phyloP scores from a whole-genome alignment of 257 asterid genomes.

The Solanum gandarillasii region DNA sequence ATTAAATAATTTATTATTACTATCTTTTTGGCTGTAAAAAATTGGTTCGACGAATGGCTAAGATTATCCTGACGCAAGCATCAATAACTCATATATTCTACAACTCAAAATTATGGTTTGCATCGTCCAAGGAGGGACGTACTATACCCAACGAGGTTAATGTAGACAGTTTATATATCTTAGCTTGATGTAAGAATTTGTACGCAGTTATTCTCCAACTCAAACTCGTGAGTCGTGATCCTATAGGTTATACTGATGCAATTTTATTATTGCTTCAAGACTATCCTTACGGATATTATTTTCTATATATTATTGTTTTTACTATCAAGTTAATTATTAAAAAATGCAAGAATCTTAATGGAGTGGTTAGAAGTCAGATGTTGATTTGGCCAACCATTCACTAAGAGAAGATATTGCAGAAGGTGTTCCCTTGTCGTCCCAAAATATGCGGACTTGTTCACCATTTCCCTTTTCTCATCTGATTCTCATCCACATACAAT shows the following conservation, averaged over 20 bases:
- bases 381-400: constrained; percentile 14
- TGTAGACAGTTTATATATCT: not conserved
- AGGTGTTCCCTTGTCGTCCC: constrained; percentile 2
- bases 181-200: not conserved
- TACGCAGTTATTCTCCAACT: not conserved
- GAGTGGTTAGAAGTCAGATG: constrained; percentile 18
- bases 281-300: not conserved
- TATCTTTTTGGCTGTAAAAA: not conserved
- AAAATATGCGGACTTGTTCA: not conserved
- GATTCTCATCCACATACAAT: not conserved
- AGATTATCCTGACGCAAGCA: not conserved
- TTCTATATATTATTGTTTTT: not conserved
- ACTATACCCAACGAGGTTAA: not conserved
- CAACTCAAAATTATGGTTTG: not conserved
- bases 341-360: not conserved
- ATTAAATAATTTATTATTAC: not conserved
- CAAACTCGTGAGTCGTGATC: not conserved
- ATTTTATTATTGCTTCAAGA: not conserved
- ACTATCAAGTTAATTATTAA: not conserved
- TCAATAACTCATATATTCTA: not conserved
- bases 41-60: not conserved
- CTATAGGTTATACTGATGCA: not conserved
- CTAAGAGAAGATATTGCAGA: not conserved
- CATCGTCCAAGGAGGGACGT: not conserved
- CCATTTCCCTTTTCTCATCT: not conserved